Evolutionary conservation across 2,329 filamentous ascomycete genomes (phyloP).

Genomic region (Fusarium torulosum): DNA sequence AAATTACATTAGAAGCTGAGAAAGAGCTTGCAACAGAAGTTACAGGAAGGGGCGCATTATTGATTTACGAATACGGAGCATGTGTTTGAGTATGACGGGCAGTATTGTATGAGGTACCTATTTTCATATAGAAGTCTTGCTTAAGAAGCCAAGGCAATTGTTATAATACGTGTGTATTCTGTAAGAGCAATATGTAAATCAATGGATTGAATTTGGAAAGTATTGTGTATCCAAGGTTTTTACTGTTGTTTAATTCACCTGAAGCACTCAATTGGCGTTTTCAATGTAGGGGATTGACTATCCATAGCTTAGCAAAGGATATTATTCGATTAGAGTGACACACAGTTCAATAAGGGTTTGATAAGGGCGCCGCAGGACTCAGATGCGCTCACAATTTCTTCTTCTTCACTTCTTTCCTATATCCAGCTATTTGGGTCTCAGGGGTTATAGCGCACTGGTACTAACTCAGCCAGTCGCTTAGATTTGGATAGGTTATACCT

Average conservation of each 20-base stretch:
- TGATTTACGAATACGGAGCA: slow-evolving; percentile 15
- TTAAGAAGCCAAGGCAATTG: not conserved
- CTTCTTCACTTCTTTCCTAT: too few species aligned
- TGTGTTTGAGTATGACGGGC: slow-evolving; percentile 30
- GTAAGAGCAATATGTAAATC: slow-evolving; percentile 4
- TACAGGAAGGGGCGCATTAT: slow-evolving; percentile 15
- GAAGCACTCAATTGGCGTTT: not conserved
- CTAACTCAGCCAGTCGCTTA: too few species aligned
- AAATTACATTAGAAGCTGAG: slow-evolving; percentile 21
- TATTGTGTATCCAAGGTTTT: not conserved
- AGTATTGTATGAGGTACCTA: slow-evolving; percentile 19
- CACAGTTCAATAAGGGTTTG: too few species aligned
- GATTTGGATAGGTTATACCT: too few species aligned
- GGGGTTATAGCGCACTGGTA: too few species aligned
- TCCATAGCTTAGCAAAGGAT: not conserved
- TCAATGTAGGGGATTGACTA: too few species aligned
- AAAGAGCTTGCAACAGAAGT: slow-evolving; percentile 10
- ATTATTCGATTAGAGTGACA: too few species aligned
- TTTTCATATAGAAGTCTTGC: slow-evolving; percentile 16
- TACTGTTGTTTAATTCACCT: not conserved
- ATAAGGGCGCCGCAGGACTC: too few species aligned
- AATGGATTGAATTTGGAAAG: not conserved
- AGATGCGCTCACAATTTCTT: too few species aligned
- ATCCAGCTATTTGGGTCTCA: too few species aligned
- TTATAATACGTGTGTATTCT: slow-evolving; percentile 6